Evolutionary conservation across 176 grass and related monocot species (phyloP).

Genomic region (Coix lacrymajobi): DNA sequence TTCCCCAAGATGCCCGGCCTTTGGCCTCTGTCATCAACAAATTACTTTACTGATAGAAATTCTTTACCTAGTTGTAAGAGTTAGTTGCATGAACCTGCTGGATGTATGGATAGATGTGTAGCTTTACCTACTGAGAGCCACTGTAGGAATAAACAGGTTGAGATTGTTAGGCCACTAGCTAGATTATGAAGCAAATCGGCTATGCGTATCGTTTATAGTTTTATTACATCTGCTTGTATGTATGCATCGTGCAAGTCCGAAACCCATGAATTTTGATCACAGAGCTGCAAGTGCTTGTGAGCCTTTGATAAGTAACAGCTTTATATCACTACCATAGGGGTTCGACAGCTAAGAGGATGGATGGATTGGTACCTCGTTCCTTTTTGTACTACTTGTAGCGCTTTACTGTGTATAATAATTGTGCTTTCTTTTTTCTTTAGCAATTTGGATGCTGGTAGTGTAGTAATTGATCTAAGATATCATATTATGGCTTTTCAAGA

Average conservation of each 20-base stretch:
- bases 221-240: background rate
- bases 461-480: background rate
- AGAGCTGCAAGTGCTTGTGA: background rate
- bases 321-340: conserved; percentile 27
- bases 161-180: conserved; percentile 27
- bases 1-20: conserved; percentile 31
- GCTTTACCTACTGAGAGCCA: conserved; percentile 24
- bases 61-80: conserved; percentile 27
- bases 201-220: background rate
- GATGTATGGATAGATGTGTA: conserved; percentile 12
- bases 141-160: conserved; percentile 31
- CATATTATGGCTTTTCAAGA: background rate
- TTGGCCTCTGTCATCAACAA: conserved; percentile 21
- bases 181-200: conserved; percentile 14
- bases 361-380: background rate
- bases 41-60: conserved; percentile 3
- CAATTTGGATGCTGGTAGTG: background rate
- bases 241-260: conserved; percentile 13
- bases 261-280: conserved; percentile 28
- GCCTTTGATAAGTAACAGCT: conserved; percentile 24
- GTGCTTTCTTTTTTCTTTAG: background rate
- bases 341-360: conserved; percentile 6
- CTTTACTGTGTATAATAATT: background rate
- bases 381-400: background rate
- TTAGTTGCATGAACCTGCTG: conserved; percentile 9